Base-by-base conservation (phyloP, 2,329 filamentous ascomycete species). In the Didymella arachidicola region DNA sequence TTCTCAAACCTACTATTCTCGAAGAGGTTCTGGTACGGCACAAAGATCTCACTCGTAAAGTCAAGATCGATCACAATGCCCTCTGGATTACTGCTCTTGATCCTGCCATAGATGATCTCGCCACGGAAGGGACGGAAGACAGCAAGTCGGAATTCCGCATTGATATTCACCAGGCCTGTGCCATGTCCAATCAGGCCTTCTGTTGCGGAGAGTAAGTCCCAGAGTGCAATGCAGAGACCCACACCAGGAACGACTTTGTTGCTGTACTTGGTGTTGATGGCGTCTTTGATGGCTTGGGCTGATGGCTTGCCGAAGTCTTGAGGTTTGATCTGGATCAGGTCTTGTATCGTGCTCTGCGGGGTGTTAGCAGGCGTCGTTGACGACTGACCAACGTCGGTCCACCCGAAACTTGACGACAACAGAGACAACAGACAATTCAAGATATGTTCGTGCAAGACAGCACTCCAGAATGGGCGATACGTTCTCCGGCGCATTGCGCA, bases 241-340 rank as follows among this genome's bases (percentile, higher is more conserved):
- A 98, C 89, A 73, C 95, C 95, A 75, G 97, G 94, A 61, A 99
- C 92, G 93, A 92, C 89, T 79, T 94, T 95, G 80, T 99, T 97
- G 59, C 94, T 88, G 78, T 97, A 99, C 79, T 99, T 99, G 63
- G 88, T 85, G 76, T 99, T 98, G 80, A 99, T 95, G 71, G 95
- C 95, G 80, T 99, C 93, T 79, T 97, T 93, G 63, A 99, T 92
- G 1, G 93, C 92, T 63, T 93, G 86, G 30, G 87, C 85, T 72
- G 91, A 96, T 60, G 87, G 84, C 78, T 95, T 95, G 61, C 88
- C 85, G 74, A 98, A 97, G 74, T 97, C 91, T 71, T 92, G 86
- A 1, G 95, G 95, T 30, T 87, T 85, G 79, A 99, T 96, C 79
- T 96, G 92, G 67, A 99, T 92, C 68, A 99, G 84, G 81, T 99